Evolutionary conservation across 805 yeast genomes (phyloP).

Genomic region (Candida succiphila): DNA sequence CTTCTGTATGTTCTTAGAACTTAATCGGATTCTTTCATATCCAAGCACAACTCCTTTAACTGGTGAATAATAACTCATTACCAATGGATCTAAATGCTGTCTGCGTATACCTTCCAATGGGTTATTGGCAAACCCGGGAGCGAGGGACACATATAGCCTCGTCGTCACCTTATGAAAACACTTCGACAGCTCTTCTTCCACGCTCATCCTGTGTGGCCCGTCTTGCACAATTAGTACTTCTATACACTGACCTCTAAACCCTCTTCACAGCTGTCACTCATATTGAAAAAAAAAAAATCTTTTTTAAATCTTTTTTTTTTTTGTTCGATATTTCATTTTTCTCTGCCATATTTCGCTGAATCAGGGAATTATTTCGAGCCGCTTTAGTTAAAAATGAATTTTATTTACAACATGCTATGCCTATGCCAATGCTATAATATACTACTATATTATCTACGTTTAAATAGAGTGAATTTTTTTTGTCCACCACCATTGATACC

Average conservation of each 20-base stretch:
- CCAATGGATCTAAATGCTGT: slow-evolving; percentile 84
- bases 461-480: too few species aligned
- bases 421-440: too few species aligned
- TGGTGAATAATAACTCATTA: slow-evolving; percentile 69
- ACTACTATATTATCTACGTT: too few species aligned
- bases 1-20: slow-evolving; percentile 27
- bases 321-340: too few species aligned
- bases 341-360: too few species aligned
- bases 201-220: too few species aligned
- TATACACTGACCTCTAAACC: too few species aligned
- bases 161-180: slow-evolving; percentile 59
- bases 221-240: neutral
- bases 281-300: neutral
- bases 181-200: slow-evolving; percentile 49
- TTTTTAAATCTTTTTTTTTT: neutral
- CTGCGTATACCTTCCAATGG: slow-evolving; percentile 74
- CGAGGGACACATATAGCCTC: slow-evolving; percentile 71
- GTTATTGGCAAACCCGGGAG: slow-evolving; percentile 63
- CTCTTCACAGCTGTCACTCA: too few species aligned
- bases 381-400: too few species aligned
- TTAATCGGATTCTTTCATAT: slow-evolving; percentile 53
- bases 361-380: too few species aligned
- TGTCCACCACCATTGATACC: too few species aligned
- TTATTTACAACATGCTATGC: too few species aligned
- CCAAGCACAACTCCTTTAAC: slow-evolving; percentile 81